A percentile compares a stretch with the other conserved stretches of the same genome.
These are phyloP conservation scores for Colletotrichum sp. DNA, from an alignment of 2,329 filamentous ascomycete species.

Conservation along the genomic window DNA sequence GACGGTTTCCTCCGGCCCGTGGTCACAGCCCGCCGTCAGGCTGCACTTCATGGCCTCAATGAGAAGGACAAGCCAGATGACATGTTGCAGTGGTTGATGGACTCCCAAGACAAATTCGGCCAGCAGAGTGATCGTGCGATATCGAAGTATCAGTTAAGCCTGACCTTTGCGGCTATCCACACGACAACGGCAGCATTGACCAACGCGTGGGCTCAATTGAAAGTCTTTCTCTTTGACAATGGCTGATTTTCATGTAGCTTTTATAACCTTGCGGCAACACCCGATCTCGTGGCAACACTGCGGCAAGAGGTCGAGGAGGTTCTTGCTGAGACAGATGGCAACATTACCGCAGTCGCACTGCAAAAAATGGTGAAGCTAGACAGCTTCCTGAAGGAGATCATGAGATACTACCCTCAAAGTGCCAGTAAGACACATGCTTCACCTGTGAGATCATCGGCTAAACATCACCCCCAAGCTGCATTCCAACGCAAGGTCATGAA, in stretches of 20 bases:
- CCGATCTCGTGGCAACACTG: conserved; percentile 53
- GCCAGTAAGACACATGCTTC: neutral
- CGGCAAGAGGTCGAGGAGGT: conserved; percentile 54
- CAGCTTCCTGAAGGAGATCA: conserved; percentile 41
- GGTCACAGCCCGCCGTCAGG: conserved; percentile 29
- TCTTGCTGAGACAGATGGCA: conserved; percentile 35
- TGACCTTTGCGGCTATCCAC: conserved; percentile 56
- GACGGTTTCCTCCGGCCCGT: conserved; percentile 39
- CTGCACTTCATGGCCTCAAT: conserved; percentile 27
- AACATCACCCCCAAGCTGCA: conserved; percentile 32
- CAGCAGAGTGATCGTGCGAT: conserved; percentile 36
- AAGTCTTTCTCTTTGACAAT: neutral
- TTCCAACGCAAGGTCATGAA: conserved; percentile 56
- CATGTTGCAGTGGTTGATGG: conserved; percentile 51
- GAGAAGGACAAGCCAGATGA: conserved; percentile 41
- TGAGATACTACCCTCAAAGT: conserved; percentile 4
- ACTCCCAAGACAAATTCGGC: conserved; percentile 37
- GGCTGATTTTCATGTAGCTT: conserved; percentile 30
- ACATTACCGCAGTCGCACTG: conserved; percentile 36
- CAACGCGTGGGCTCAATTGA: conserved; percentile 36
- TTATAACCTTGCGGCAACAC: conserved; percentile 54
- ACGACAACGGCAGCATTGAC: conserved; percentile 51
- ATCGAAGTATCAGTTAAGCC: conserved; percentile 44
- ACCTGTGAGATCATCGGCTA: conserved; percentile 40
- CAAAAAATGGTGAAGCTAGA: conserved; percentile 42